Base-by-base conservation (phyloP, 176 grass and related monocot species). In the Carex cristatella region DNA sequence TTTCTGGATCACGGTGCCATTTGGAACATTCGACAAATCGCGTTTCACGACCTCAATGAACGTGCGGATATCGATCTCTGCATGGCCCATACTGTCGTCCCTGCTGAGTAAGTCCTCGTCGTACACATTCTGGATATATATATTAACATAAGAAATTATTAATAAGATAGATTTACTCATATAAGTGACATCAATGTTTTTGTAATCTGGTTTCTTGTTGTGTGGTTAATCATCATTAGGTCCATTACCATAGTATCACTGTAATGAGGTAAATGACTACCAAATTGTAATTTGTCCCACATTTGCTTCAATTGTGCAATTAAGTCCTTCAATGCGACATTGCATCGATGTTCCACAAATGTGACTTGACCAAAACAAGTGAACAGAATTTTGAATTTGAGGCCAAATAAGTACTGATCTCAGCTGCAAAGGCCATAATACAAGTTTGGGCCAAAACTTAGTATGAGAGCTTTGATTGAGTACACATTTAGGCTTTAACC, bases 11-110 rank as follows among this genome's bases (percentile, higher is more conserved):
- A 97, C 83, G 0, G 81, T 88, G 63, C 90, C 85, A 35, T 85
- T 85, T 12, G 83, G 68, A 35, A 94, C 65, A 68, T 90, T 87
- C 31, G 90, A 79, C 69, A 91, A 81, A 55, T 94, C 90, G 79
- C 89, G 90, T 65, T 57, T 80, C 0, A 84, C 10, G 9, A 89
- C 91, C 4, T 94, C 90, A 68, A 92, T 42, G 28, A 97, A 66
- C 0, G 87, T 69, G 13, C 86, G 85, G 55, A 97, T 54, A 65
- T 91, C 88, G 5, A 97, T 87, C 80, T 97, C 92, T 2, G 94
- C 94, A 0, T 94, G 86, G 0, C 94, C 94, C 94, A 97, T 97
- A 5, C 1, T 2, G 68, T 97, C 94, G n/a, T 97, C 92, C 2
- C 38, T 88, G 15, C 85, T 94, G 44, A 97, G 83, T 1, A 60